Percentiles rank a stretch among this genome's conserved stretches.
Evolutionary conservation across 352 stramenopile genomes (phyloP).

Genomic region (Phytophthora syringae): DNA sequence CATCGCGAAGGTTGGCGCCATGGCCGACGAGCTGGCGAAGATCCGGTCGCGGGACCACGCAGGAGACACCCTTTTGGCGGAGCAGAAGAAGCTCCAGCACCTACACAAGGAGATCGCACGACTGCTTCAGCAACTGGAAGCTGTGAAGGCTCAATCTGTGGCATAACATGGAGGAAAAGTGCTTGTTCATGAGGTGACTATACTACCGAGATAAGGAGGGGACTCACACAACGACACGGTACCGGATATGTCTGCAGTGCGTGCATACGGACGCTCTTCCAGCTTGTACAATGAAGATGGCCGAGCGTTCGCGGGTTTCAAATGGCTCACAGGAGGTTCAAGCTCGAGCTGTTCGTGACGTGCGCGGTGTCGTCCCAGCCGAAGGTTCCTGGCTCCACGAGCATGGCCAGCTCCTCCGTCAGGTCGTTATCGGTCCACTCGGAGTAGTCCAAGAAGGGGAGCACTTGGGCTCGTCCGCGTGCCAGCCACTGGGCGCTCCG

Average conservation of each 20-base stretch:
- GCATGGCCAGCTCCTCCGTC: slow-evolving; percentile 39
- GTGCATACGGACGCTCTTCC: no score
- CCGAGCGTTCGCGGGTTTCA: no score
- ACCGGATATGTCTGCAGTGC: no score
- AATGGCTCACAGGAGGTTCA: slow-evolving; percentile 16
- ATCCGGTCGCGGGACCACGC: slow-evolving; percentile 62
- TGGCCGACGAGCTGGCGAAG: slow-evolving; percentile 53
- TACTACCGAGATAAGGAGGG: no score
- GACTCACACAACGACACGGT: slow-evolving; percentile 29
- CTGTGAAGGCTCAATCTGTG: slow-evolving; percentile 31
- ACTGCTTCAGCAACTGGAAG: slow-evolving; percentile 61
- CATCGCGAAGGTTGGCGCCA: slow-evolving; percentile 63
- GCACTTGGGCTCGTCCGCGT: slow-evolving; percentile 42
- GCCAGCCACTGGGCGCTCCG: slow-evolving; percentile 55
- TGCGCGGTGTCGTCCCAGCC: slow-evolving; percentile 10
- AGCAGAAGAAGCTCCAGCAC: slow-evolving; percentile 65
- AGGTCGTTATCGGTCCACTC: slow-evolving; percentile 59
- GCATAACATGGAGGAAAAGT: slow-evolving; percentile 24
- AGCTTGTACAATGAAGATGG: slow-evolving; percentile 18
- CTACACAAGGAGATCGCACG: slow-evolving; percentile 65
- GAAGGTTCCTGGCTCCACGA: slow-evolving; percentile 32
- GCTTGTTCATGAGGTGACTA: slow-evolving; percentile 30
- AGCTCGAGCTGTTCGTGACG: slow-evolving; percentile 21
- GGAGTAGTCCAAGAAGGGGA: slow-evolving; percentile 22
- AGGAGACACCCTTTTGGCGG: slow-evolving; percentile 48